Evolutionary conservation across 371 early-diverging fungal genomes (phyloP), one percentile per base, ranked within the genome.

Genomic region (Smittium mucronatum): DNA sequence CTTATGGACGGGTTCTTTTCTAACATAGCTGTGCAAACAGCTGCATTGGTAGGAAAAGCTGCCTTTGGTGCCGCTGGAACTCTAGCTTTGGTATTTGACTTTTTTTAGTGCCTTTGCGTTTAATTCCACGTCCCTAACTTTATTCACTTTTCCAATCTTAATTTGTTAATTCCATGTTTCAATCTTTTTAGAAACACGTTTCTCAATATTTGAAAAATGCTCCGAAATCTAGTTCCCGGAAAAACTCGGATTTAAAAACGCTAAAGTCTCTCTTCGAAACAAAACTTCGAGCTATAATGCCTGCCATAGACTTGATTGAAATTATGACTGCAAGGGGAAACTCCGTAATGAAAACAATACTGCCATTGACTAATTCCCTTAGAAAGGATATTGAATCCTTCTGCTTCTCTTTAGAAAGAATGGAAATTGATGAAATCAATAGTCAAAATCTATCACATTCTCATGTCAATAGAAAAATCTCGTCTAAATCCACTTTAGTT

Each of bases 271-370:
- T 36, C 47, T 75, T 82, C 31, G 81, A 76, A 57, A 64, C 70
- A 5, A 76, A 79, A 63, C 73, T 86, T n/a, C 73, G 68, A 17
- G 72, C 80, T n/a, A 73, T 82, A 2, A 76, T 83, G 74, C 89
- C 89, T 1, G 86, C 89, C 1, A 85, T 89, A 63, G 89, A 89
- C 69, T 81, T 87, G 16, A 82, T 87, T 64, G 86, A 87, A 32
- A 80, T 83, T 32, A 78, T 81, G 47, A 82, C 86, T 1, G 87
- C 88, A 1, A 83, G 87, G 63, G 89, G 89, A 0, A 83, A 88
- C 74, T 77, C 75, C 15, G 81, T 84, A 47, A 72, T 88, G 30
- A 81, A 83, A 35, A 80, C 87, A 5, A 86, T 87, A 0, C 71
- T 87, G n/a, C 84, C 83, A 59, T 80, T 87, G 70, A 84, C 87